Evolutionary conservation across 495 filamentous ascomycete genomes (phyloP).

Genomic region (Poronia punctata): DNA sequence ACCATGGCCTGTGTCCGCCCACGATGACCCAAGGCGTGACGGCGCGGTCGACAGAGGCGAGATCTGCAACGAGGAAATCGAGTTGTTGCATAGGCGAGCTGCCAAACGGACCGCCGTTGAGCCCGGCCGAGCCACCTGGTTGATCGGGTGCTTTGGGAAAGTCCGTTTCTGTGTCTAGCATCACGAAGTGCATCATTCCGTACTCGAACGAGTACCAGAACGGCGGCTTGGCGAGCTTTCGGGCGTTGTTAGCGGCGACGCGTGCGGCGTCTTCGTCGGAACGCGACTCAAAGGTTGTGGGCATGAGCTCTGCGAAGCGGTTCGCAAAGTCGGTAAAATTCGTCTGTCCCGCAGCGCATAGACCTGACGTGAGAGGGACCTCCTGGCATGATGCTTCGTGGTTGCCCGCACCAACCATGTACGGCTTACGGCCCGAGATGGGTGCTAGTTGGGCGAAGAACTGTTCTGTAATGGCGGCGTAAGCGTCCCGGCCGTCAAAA

Average conservation of each 20-base stretch:
- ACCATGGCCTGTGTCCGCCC: slow-evolving; percentile 57
- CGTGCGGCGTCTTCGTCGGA: slow-evolving; percentile 38
- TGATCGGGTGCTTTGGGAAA: slow-evolving; percentile 39
- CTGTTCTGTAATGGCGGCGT: slow-evolving; percentile 37
- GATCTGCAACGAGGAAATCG: slow-evolving; percentile 39
- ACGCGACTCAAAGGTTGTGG: slow-evolving; percentile 37
- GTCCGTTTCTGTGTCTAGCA: slow-evolving; percentile 54
- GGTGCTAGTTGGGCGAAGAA: slow-evolving; percentile 39
- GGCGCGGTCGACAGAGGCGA: slow-evolving; percentile 39
- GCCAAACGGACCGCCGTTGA: slow-evolving; percentile 50
- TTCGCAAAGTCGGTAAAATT: slow-evolving; percentile 56
- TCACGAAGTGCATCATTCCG: slow-evolving; percentile 50
- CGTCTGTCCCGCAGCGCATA: slow-evolving; percentile 51
- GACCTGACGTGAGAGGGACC: slow-evolving; percentile 30
- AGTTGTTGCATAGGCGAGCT: slow-evolving; percentile 29
- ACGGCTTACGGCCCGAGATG: slow-evolving; percentile 35
- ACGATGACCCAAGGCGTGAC: slow-evolving; percentile 53
- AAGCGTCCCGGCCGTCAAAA: slow-evolving; percentile 34
- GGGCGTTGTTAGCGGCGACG: slow-evolving; percentile 40
- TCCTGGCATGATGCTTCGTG: slow-evolving; percentile 40
- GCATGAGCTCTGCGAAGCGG: slow-evolving; percentile 48
- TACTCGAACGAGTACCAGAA: slow-evolving; percentile 64
- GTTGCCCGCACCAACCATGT: slow-evolving; percentile 40
- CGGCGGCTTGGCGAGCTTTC: slow-evolving; percentile 45
- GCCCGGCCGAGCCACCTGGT: slow-evolving; percentile 35